These are phyloP conservation scores for Chlorella vulgaris DNA, from an alignment of 139 green algal genomes.

Conservation along the genomic window DNA sequence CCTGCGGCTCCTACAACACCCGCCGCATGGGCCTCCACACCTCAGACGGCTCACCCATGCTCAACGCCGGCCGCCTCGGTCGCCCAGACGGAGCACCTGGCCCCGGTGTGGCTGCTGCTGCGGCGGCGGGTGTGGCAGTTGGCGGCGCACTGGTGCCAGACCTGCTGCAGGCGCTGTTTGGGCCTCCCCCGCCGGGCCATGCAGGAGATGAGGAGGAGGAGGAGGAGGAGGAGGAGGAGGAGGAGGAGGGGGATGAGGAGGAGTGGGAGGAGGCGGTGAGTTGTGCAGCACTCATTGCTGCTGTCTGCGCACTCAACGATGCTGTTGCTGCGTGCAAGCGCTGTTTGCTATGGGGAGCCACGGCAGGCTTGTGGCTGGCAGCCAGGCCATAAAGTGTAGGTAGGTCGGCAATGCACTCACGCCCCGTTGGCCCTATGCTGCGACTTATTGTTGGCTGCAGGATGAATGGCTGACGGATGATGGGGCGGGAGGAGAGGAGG, in stretches of 20 bases:
- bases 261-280: constrained; percentile 18
- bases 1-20: constrained; percentile 84
- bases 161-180: constrained; percentile 17
- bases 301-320: neutral
- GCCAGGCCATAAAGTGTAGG: too few relatives aligned
- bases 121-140: neutral
- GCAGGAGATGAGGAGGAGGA: neutral
- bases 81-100: neutral
- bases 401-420: too few relatives aligned
- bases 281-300: too few relatives aligned
- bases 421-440: too few relatives aligned
- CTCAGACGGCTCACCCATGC: constrained; percentile 8
- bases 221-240: constrained; percentile 13
- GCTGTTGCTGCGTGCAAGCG: neutral
- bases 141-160: neutral
- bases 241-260: constrained; percentile 16
- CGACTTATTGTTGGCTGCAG: neutral
- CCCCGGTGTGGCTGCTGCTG: neutral
- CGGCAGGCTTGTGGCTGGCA: too few relatives aligned
- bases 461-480: constrained; percentile 21
- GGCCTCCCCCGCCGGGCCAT: neutral
- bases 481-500: constrained; percentile 16
- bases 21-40: constrained; percentile 54
- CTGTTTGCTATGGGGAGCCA: too few relatives aligned
- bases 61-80: neutral